Conservation (phyloP, 2,329 filamentous ascomycete genomes). For the Dothideomycetidae sp. region DNA sequence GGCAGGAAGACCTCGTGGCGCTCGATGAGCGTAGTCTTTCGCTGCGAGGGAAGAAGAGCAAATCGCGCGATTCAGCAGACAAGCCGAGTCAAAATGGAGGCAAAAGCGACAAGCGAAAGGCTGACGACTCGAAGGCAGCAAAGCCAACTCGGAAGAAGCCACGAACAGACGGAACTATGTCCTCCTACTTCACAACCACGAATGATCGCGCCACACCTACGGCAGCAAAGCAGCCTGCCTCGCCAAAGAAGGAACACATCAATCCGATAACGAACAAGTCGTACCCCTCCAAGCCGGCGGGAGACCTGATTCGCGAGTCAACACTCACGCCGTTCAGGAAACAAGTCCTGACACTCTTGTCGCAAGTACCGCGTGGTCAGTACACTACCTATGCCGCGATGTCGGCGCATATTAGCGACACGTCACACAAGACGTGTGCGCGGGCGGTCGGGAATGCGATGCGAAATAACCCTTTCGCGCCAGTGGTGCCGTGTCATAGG, state of each 20-base stretch:
- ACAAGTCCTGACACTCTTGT: conserved; percentile 22
- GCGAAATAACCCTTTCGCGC: conserved; percentile 30
- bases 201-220: not conserved
- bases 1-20: conserved; percentile 25
- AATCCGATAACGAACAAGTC: conserved; percentile 27
- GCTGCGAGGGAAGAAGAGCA: conserved; percentile 24
- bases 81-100: conserved; percentile 3
- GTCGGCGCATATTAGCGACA: conserved; percentile 20
- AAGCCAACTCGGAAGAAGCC: conserved; percentile 3
- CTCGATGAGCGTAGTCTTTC: conserved; percentile 28
- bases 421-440: conserved; percentile 23
- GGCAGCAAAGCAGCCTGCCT: not conserved
- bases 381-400: conserved; percentile 26
- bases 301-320: conserved; percentile 30
- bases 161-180: conserved; percentile 13
- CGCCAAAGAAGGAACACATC: conserved; percentile 8
- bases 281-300: conserved; percentile 23
- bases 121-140: not conserved
- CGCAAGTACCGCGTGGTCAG: conserved; percentile 21
- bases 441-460: conserved; percentile 29
- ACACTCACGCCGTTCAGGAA: conserved; percentile 37
- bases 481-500: conserved; percentile 30
- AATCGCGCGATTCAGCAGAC: not conserved
- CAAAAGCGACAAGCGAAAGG: conserved; percentile 2
- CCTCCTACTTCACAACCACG: conserved; percentile 18